phyloP scores from a whole-genome alignment of 1,284 basidiomycete genomes.

The Papiliotrema nemorosa region DNA sequence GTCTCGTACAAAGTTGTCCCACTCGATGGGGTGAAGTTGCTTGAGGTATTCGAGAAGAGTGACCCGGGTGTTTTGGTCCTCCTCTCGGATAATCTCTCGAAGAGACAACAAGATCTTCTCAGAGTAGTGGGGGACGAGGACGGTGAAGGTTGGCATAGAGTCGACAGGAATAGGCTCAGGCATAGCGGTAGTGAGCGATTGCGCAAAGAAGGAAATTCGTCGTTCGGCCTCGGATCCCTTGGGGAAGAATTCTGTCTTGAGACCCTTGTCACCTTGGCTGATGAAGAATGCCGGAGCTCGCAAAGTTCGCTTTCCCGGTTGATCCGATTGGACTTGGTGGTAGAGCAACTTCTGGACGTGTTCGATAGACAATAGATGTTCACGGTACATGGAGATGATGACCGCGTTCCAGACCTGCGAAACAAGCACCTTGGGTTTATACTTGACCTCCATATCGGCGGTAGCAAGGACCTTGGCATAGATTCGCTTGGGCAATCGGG shows the following conservation, averaged over 20 bases:
- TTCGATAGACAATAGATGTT: slow-evolving; percentile 91
- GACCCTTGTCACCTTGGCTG: slow-evolving; percentile 75
- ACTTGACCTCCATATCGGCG: slow-evolving; percentile 88
- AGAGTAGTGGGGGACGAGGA: slow-evolving; percentile 90
- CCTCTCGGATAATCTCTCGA: slow-evolving; percentile 92
- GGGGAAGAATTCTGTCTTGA: slow-evolving; percentile 90
- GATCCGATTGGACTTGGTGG: slow-evolving; percentile 81
- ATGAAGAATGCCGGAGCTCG: slow-evolving; percentile 94
- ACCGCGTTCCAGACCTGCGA: slow-evolving; percentile 98
- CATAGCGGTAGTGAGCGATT: slow-evolving; percentile 83
- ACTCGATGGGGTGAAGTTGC: slow-evolving; percentile 95
- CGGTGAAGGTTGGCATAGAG: slow-evolving; percentile 96
- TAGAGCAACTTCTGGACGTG: slow-evolving; percentile 92
- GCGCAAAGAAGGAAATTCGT: slow-evolving; percentile 93
- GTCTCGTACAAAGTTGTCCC: slow-evolving; percentile 99
- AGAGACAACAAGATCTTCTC: slow-evolving; percentile 93
- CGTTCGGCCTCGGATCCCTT: slow-evolving; percentile 86
- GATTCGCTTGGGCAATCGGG: slow-evolving; percentile 86
- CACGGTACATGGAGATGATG: slow-evolving; percentile 99
- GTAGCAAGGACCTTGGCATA: slow-evolving; percentile 90
- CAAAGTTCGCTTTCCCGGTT: slow-evolving; percentile 78
- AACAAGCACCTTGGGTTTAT: slow-evolving; percentile 95
- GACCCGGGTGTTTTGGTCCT: slow-evolving; percentile 90
- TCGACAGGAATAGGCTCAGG: slow-evolving; percentile 88
- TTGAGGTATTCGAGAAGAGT: slow-evolving; percentile 95